These are phyloP conservation scores for Schwanniomyces occidentalis DNA, from an alignment of 805 yeast genomes.

Conservation along the genomic window DNA sequence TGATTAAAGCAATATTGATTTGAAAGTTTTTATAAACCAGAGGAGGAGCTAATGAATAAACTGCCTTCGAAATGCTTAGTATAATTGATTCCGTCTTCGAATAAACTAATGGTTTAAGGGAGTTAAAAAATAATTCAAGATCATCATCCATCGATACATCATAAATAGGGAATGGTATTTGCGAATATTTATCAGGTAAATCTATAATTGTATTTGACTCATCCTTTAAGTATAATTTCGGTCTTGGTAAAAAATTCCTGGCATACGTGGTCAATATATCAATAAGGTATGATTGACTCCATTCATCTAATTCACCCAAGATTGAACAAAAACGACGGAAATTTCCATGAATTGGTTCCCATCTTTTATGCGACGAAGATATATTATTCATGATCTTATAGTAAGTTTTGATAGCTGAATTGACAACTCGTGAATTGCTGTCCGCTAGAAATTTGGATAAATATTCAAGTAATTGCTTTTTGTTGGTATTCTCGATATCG, in stretches of 20 bases:
- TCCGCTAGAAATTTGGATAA: conserved; percentile 63
- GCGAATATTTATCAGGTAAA: conserved; percentile 42
- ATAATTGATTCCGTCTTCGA: conserved; percentile 61
- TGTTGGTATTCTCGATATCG: conserved; percentile 39
- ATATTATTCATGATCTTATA: conserved; percentile 47
- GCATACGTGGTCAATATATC: conserved; percentile 69
- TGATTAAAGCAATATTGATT: conserved; percentile 52
- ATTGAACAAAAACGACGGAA: conserved; percentile 57
- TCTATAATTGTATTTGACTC: conserved; percentile 31
- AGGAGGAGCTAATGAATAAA: conserved; percentile 59
- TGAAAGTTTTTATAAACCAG: conserved; percentile 47
- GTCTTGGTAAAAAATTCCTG: conserved; percentile 58
- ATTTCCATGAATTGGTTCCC: conserved; percentile 71
- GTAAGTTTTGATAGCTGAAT: conserved; percentile 62
- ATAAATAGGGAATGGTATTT: conserved; percentile 20
- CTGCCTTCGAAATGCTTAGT: conserved; percentile 58
- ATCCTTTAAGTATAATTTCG: conserved; percentile 38
- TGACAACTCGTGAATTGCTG: conserved; percentile 63
- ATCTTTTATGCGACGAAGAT: conserved; percentile 32
- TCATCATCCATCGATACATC: conserved; percentile 55
- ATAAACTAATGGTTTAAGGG: conserved; percentile 47
- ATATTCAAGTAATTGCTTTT: conserved; percentile 49
- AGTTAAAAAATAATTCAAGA: conserved; percentile 50
- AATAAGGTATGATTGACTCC: conserved; percentile 62
- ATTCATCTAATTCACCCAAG: conserved; percentile 61